phyloP scores from a whole-genome alignment of 139 green algal genomes.

The Zygnema circumcarinatum region DNA sequence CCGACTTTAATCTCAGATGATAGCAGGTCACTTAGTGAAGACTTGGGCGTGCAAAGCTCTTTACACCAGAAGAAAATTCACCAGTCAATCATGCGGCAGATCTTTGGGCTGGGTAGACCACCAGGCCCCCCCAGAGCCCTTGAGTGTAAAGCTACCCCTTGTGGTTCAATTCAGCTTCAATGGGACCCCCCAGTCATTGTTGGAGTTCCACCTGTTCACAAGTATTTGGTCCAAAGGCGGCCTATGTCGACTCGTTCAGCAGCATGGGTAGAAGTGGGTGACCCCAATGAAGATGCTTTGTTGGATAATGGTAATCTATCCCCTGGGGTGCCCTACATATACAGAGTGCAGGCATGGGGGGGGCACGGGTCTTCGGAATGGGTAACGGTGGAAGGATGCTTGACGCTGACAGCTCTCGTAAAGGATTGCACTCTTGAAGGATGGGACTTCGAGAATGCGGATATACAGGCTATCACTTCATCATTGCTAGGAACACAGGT shows the following conservation, averaged over 20 bases:
- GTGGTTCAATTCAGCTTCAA: constrained; percentile 24
- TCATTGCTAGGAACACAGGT: neutral
- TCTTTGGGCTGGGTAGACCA: constrained; percentile 49
- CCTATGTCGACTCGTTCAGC: constrained; percentile 11
- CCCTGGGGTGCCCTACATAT: constrained; percentile 34
- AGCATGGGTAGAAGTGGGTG: constrained; percentile 28
- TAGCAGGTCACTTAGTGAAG: constrained; percentile 20
- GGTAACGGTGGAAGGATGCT: constrained; percentile 18
- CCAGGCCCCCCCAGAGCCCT: constrained; percentile 22
- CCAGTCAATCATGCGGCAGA: constrained; percentile 31
- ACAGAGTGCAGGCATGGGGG: constrained; percentile 52
- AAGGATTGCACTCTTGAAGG: neutral
- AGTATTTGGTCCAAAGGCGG: constrained; percentile 53
- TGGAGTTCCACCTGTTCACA: constrained; percentile 47
- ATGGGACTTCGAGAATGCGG: neutral
- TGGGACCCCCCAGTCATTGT: constrained; percentile 39
- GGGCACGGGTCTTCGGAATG: constrained; percentile 46
- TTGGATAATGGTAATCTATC: constrained; percentile 28
- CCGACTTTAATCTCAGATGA: constrained; percentile 38
- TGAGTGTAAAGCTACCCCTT: neutral
- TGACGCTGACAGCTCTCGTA: neutral
- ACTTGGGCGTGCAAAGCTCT: constrained; percentile 46
- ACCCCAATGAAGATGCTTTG: constrained; percentile 39
- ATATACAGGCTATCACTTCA: neutral
- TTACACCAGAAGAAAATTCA: constrained; percentile 50